Base-by-base conservation (phyloP, 345 rosid species). In the Lepidium aucheri region DNA sequence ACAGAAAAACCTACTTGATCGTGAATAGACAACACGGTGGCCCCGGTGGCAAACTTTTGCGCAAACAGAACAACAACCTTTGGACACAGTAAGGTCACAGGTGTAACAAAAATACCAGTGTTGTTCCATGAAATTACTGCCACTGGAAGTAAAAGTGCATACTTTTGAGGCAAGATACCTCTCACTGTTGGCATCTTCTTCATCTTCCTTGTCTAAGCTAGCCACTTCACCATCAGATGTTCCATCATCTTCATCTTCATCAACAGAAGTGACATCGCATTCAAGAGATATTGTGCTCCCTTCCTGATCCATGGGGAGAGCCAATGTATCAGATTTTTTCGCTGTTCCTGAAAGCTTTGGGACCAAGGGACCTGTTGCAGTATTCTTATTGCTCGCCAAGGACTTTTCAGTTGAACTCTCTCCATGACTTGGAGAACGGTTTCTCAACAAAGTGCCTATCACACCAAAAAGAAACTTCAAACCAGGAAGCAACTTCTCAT, bases 51-150 rank as follows among this genome's bases (percentile, higher is more conserved):
- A 94, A 74, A 94, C 97, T 83, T 90, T 94, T 68, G 99, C 97
- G 42, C 99, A 94, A 16, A 90, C 88, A 68, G 99, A 94, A 74
- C 99, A 94, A 73, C 99, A 94, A 42, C 99, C 99, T 79, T 94
- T 94, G 51, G 97, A 84, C 59, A 87, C 96, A 11, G 94, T 87
- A 65, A 94, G 86, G 77, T 94, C 99, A 81, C 99, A 94, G n/a
- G 99, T 94, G 77, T 94, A 94, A 78, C 99, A 94, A 72, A 94
- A 94, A 66, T 94, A 94, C 99, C 99, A 94, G 73, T 94, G 99
- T 55, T 94, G 99, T 70, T 94, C 99, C 97, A 88, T 94, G 76
- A 90, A 94, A 77, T 90, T 94, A 82, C 91, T 94, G 60, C 99
- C 99, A 74, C 99, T 94, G 61, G 95, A 90, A 60, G 97, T 90